Evolutionary conservation across 2,329 filamentous ascomycete genomes (phyloP).

Genomic region (Epichloe elymi): DNA sequence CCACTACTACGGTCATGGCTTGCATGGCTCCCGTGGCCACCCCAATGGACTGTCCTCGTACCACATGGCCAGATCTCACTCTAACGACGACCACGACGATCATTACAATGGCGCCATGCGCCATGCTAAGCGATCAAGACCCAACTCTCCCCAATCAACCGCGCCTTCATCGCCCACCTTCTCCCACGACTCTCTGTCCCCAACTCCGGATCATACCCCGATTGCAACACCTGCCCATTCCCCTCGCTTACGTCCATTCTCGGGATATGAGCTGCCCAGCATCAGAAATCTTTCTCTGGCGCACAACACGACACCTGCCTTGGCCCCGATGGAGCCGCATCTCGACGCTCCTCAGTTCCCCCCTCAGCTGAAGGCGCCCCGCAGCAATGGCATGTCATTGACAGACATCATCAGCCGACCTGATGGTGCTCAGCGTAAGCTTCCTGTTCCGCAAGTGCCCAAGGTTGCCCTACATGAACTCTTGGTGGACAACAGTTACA

Average conservation of each 20-base stretch:
- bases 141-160: conserved; percentile 89
- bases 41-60: conserved; percentile 74
- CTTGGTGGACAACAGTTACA: conserved; percentile 53
- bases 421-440: conserved; percentile 77
- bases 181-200: conserved; percentile 88
- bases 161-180: conserved; percentile 93
- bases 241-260: conserved; percentile 72
- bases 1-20: conserved; percentile 37
- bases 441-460: conserved; percentile 82
- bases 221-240: conserved; percentile 92
- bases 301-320: conserved; percentile 39
- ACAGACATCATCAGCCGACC: conserved; percentile 85
- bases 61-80: conserved; percentile 82
- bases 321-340: conserved; percentile 46
- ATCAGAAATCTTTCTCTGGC: conserved; percentile 52
- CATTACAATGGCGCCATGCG: conserved; percentile 57
- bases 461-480: conserved; percentile 83
- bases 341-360: conserved; percentile 31
- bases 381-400: conserved; percentile 61
- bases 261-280: conserved; percentile 69
- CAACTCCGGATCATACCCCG: conserved; percentile 97
- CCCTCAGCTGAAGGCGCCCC: conserved; percentile 34
- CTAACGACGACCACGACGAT: conserved; percentile 65
- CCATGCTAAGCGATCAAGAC: conserved; percentile 75
- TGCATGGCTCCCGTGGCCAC: conserved; percentile 42